Conservation (phyloP, 2,329 filamentous ascomycete species). For the Fusarium tanahbumbuense region DNA sequence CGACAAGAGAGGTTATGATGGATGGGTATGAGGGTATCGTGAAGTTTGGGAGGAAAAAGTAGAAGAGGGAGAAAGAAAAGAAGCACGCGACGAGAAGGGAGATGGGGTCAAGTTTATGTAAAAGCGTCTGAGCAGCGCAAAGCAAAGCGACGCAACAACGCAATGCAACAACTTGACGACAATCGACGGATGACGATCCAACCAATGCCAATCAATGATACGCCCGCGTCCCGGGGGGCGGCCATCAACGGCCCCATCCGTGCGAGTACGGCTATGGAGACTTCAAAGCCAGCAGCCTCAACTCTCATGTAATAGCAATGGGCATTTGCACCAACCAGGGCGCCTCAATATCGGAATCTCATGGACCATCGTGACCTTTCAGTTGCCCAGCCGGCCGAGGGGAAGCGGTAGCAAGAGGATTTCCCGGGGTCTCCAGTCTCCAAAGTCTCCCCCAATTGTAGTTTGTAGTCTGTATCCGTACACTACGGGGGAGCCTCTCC, state of each 20-base stretch:
- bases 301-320: constrained; percentile 29
- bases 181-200: constrained; percentile 23
- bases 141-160: constrained; percentile 1
- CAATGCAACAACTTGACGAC: constrained; percentile 32
- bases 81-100: constrained; percentile 38
- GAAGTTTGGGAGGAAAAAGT: constrained; percentile 14
- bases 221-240: constrained; percentile 21
- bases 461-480: constrained; percentile 2
- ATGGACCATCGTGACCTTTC: constrained; percentile 41
- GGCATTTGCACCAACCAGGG: constrained; percentile 34
- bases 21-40: constrained; percentile 35
- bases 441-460: constrained; percentile 21
- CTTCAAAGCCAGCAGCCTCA: constrained; percentile 21
- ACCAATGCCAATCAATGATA: constrained; percentile 45
- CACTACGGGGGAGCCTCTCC: constrained; percentile 37
- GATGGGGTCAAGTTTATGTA: constrained; percentile 28
- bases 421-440: constrained; percentile 48
- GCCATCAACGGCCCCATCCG: constrained; percentile 37
- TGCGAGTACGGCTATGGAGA: constrained; percentile 6
- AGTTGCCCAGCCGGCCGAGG: constrained; percentile 42
- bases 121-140: constrained; percentile 6
- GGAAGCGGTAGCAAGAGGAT: constrained; percentile 51
- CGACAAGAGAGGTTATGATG: constrained; percentile 27
- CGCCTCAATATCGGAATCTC: constrained; percentile 34
- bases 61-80: constrained; percentile 23